Evolutionary conservation across 371 early-diverging fungal genomes (phyloP).

Genomic region (Saksenaea oblongispora): DNA sequence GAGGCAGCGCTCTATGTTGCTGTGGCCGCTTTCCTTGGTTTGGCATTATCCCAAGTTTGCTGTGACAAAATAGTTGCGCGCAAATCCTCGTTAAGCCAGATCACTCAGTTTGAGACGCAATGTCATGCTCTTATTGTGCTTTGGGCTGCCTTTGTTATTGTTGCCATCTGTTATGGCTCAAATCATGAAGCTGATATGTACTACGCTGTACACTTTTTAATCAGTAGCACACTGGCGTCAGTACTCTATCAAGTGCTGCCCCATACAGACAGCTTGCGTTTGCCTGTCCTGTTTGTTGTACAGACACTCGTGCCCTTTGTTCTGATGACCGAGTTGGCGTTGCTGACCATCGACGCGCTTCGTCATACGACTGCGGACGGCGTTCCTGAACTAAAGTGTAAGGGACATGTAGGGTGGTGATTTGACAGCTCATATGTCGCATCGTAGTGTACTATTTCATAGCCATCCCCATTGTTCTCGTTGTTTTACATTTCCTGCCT

Average conservation of each 20-base stretch:
- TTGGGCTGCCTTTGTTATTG: conserved; percentile 50
- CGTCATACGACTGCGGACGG: conserved; percentile 57
- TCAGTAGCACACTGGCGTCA: conserved; percentile 36
- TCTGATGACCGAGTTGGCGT: conserved; percentile 41
- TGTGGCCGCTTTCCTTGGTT: conserved; percentile 15
- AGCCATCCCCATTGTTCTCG: conserved; percentile 24
- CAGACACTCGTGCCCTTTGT: conserved; percentile 38
- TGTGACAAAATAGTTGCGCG: conserved; percentile 16
- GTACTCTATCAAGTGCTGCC: conserved; percentile 30
- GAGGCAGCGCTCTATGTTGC: conserved; percentile 17
- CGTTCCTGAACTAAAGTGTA: conserved; percentile 34
- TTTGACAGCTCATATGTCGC: no score
- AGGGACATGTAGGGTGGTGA: conserved; percentile 6
- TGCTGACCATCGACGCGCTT: conserved; percentile 47
- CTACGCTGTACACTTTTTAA: conserved; percentile 41
- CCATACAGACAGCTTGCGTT: conserved; percentile 15
- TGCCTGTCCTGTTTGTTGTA: conserved; percentile 27
- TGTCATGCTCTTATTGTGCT: conserved; percentile 25
- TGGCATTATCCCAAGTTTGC: conserved; percentile 11
- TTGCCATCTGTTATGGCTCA: conserved; percentile 26
- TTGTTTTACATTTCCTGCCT: conserved; percentile 29
- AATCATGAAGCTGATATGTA: conserved; percentile 41
- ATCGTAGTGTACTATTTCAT: conserved; percentile 22
- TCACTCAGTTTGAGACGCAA: conserved; percentile 12
- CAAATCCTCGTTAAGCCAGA: not conserved